Evolutionary conservation across 768 basidiomycete genomes (phyloP).

Genomic region (Phanerodontia chrysosporium): DNA sequence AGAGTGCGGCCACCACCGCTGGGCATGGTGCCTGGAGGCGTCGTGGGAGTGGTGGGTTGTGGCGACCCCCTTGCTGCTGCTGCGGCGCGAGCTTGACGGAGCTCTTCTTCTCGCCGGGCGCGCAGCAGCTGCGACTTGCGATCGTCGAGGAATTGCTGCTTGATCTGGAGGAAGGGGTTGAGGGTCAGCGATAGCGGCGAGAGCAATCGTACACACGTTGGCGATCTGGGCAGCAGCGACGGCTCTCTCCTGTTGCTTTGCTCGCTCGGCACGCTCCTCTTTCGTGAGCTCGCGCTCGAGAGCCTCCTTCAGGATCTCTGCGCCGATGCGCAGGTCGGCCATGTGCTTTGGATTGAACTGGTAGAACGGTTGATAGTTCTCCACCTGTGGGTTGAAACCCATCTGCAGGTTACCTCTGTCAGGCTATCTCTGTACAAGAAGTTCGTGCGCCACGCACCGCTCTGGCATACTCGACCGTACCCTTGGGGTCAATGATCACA

Average conservation of each 20-base stretch:
- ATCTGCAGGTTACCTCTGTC: slow-evolving; percentile 43
- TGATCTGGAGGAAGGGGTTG: slow-evolving; percentile 48
- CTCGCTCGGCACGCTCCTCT: slow-evolving; percentile 40
- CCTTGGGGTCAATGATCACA: slow-evolving; percentile 62
- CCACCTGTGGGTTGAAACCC: slow-evolving; percentile 71
- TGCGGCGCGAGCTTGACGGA: slow-evolving; percentile 15
- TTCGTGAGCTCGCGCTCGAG: slow-evolving; percentile 48
- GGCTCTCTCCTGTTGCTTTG: slow-evolving; percentile 56
- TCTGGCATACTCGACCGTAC: slow-evolving; percentile 75
- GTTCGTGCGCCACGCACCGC: slow-evolving; percentile 39
- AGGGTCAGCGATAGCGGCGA: background rate
- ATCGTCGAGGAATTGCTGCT: slow-evolving; percentile 76
- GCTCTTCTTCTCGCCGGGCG: slow-evolving; percentile 55
- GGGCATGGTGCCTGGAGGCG: slow-evolving; percentile 26
- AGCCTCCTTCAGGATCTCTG: slow-evolving; percentile 60
- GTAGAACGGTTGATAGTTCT: slow-evolving; percentile 72
- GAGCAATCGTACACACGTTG: slow-evolving; percentile 40
- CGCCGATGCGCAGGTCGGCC: slow-evolving; percentile 58
- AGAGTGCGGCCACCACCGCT: slow-evolving; percentile 34
- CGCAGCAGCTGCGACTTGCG: slow-evolving; percentile 50
- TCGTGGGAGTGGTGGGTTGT: slow-evolving; percentile 5
- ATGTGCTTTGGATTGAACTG: slow-evolving; percentile 48
- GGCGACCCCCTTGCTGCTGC: slow-evolving; percentile 10
- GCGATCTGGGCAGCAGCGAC: slow-evolving; percentile 45
- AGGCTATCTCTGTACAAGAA: background rate